Evolutionary conservation across 208 protist genomes (phyloP).

Genomic region (Crithidia mellificae): DNA sequence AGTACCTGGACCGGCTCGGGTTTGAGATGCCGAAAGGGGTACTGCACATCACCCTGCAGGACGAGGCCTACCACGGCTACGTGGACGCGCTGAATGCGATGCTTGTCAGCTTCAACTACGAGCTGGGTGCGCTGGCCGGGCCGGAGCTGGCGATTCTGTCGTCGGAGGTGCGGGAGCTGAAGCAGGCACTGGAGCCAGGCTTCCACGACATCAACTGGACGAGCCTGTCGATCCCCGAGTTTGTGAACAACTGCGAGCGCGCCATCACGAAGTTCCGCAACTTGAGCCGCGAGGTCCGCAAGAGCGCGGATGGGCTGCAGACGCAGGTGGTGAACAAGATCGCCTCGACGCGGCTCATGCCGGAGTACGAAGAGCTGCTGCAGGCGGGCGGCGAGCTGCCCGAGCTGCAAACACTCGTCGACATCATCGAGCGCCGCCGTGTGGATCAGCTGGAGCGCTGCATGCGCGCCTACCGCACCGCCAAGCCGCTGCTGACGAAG

Average conservation of each 20-base stretch:
- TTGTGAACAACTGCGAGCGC: conserved; percentile 90
- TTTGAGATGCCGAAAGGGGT: conserved; percentile 96
- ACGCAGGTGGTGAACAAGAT: conserved; percentile 93
- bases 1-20: conserved; percentile 97
- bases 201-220: conserved; percentile 98
- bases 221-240: conserved; percentile 97
- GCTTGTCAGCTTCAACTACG: conserved; percentile 91
- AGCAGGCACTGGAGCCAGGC: conserved; percentile 91
- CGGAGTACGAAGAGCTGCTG: conserved; percentile 75
- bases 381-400: conserved; percentile 86
- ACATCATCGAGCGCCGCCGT: conserved; percentile 89
- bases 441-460: conserved; percentile 81
- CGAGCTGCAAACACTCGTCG: conserved; percentile 92
- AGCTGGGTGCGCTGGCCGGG: conserved; percentile 81
- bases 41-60: conserved; percentile 97
- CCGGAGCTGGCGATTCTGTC: conserved; percentile 92
- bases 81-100: conserved; percentile 96
- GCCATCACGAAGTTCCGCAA: conserved; percentile 97
- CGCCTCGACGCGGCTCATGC: conserved; percentile 80
- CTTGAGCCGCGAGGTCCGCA: conserved; percentile 95
- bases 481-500: conserved; percentile 94
- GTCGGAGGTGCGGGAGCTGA: conserved; percentile 90
- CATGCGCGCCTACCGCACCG: conserved; percentile 93
- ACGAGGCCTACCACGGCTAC: conserved; percentile 96
- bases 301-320: conserved; percentile 94